Base-by-base conservation (phyloP, 1,139 yeast species). In the Debaryomyces sp. region DNA sequence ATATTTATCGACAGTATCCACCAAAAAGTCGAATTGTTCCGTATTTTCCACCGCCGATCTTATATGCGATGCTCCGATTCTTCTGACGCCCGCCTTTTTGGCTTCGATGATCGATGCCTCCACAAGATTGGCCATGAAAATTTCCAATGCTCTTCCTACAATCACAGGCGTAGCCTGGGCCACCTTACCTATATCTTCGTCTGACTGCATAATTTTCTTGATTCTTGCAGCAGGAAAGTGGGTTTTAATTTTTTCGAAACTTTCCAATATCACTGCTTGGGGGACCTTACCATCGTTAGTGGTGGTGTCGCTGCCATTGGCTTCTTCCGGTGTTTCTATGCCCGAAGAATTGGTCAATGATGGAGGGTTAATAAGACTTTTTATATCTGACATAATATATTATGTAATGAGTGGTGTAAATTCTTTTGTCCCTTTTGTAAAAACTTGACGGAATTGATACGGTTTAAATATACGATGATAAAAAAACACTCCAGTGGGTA, bases 111-210 rank as follows among this genome's bases (percentile, higher is more conserved):
- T 85, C 15, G 96, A 81, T 45, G 89, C 92, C 60, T 89, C 94
- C 46, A 94, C 96, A 52, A 95, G 77, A 50, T 94, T 83, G 48
- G 96, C 91, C 81, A 94, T 84, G 64, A 94, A 94, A 53, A 90
- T 81, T 69, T 94, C 99, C 48, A 94, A 76, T 0, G 98, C 97
- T 54, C 97, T 80, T 8, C 99, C 97, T 10, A 94, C 97, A 27
- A 92, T 92, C 22, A 94, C 87, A 0, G 99, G 99, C 3, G 99
- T 94, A 4, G 97, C 98, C 65, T 92, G 98, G 8, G 99, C 97
- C 13, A 95, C 99, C 67, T 94, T 94, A 5, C 99, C 99, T 44
- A 94, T 92, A 57, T 94, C 99, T 58, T 94, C 99, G 67, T 94
- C 99, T 45, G 96, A 87, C 65, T 94, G 99, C 97, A 94, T 92